Conservation (phyloP, 345 rosid genomes). For the Ceriops tagal region DNA sequence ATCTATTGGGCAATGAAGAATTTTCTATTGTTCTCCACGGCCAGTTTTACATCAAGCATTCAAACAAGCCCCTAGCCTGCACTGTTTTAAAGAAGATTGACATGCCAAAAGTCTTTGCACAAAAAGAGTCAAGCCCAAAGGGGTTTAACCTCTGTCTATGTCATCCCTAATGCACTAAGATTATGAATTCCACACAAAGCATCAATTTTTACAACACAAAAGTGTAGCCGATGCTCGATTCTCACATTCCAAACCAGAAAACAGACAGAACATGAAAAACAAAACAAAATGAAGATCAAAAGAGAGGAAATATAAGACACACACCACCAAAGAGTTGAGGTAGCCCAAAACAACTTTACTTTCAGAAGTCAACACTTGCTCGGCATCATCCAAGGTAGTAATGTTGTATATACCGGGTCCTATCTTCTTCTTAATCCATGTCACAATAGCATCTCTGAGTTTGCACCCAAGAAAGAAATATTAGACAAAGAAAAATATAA, state of each 20-base stretch:
- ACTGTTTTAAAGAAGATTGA: too few species aligned
- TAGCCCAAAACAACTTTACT: conserved; percentile 78
- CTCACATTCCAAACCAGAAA: background rate
- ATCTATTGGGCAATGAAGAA: too few species aligned
- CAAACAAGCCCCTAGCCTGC: too few species aligned
- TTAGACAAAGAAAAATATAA: background rate
- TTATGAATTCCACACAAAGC: too few species aligned
- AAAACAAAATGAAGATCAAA: background rate
- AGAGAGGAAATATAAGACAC: conserved; percentile 19
- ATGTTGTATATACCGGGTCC: conserved; percentile 81
- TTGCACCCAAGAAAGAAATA: background rate
- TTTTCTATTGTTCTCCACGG: too few species aligned
- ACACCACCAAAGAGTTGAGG: conserved; percentile 83
- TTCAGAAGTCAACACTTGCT: conserved; percentile 69
- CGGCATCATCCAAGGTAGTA: conserved; percentile 83
- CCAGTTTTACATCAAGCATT: too few species aligned
- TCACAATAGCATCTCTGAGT: conserved; percentile 75
- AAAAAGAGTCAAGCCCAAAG: too few species aligned
- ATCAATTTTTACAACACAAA: too few species aligned
- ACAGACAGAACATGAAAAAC: background rate
- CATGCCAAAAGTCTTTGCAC: too few species aligned
- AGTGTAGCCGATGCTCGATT: too few species aligned
- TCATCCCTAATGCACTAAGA: too few species aligned
- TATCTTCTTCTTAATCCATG: conserved; percentile 94
- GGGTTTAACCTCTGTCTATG: too few species aligned